phyloP scores from a whole-genome alignment of 73 alveolate genomes.

The Paramecium primaurelia region DNA sequence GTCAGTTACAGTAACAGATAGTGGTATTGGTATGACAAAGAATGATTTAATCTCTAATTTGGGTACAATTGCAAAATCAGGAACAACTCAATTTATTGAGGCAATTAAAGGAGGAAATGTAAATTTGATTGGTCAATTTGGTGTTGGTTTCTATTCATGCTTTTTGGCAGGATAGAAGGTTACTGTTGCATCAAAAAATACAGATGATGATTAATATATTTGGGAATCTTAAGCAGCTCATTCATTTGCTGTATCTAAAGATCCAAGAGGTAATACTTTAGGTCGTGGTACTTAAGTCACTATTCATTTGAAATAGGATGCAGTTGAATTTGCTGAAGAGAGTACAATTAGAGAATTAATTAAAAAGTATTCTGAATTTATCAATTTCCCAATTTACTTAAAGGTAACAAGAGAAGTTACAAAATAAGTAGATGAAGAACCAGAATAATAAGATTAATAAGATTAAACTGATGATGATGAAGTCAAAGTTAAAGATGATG shows the following conservation, averaged over 20 bases:
- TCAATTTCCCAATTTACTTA: slow-evolving; percentile 97
- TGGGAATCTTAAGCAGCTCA: slow-evolving; percentile 99
- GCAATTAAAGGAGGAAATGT: slow-evolving; percentile 91
- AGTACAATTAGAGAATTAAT: slow-evolving; percentile 88
- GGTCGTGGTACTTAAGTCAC: slow-evolving; percentile 98
- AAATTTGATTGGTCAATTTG: slow-evolving; percentile 98
- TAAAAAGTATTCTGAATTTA: slow-evolving; percentile 97
- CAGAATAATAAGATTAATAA: slow-evolving; percentile 60
- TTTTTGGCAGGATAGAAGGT: slow-evolving; percentile 99
- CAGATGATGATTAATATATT: slow-evolving; percentile 95
- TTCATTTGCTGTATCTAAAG: slow-evolving; percentile 91
- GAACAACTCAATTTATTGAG: slow-evolving; percentile 98
- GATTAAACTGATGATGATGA: slow-evolving; percentile 74
- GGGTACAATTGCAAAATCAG: slow-evolving; percentile 99
- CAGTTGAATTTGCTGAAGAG: slow-evolving; percentile 96
- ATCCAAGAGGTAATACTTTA: slow-evolving; percentile 98
- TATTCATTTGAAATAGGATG: slow-evolving; percentile 97
- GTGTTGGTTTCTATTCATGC: slow-evolving; percentile 99
- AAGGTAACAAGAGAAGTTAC: slow-evolving; percentile 87
- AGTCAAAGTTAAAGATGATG: slow-evolving; percentile 84
- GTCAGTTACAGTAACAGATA: slow-evolving; percentile 92
- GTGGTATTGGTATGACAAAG: slow-evolving; percentile 99
- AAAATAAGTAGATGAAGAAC: slow-evolving; percentile 82
- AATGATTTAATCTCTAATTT: slow-evolving; percentile 96
- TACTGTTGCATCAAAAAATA: slow-evolving; percentile 94